Base-by-base conservation (phyloP, 2,329 filamentous ascomycete genomes). In the Alternaria sp. region DNA sequence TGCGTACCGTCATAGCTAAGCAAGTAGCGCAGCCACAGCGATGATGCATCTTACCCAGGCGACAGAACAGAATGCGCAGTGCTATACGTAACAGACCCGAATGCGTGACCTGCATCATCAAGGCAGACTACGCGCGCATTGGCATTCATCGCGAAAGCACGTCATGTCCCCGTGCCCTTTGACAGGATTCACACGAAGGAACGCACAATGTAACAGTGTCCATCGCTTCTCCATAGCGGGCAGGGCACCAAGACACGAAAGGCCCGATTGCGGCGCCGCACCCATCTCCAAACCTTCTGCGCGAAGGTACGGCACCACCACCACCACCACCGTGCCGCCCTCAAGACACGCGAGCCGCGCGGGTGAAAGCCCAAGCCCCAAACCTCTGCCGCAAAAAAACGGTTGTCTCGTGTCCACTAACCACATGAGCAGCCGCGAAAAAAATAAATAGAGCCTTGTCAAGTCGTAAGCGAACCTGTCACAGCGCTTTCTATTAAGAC, bases 331-430 rank as follows among this genome's bases (percentile, higher is more conserved):
- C 32, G 43, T 47, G 50, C 50, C 57, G 50, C 47, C 21, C 26
- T 59, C 47, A 19, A 55, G 43, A 57, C 55, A 53, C 40, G 50
- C 43, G 40, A 59, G 50, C 50, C 57, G 50, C 50, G 57, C 50
- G 50, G 43, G n/a, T 57, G 51, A 53, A 49, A 28, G 10, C 36
- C 30, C 30, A 36, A 36, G 32, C 32, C 32, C 49, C 49, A 36
- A 26, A 49, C 40, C 21, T 54, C n/a, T 44, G 51, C 36, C 32
- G 32, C 32, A 54, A 26, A 43, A 43, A 40, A 15, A 36, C 32
- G 32, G 32, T 36, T 36, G 32, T 36, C 32, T 36, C 32, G 32
- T 44, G 21, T 5, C 32, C 21, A 54, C 36, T 25, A 40, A 21
- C 19, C 30, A 52, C 49, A 52, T 23, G 49, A 10, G 13, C 28